Conservation (phyloP, 495 filamentous ascomycete species). For the Tuber brumale region DNA sequence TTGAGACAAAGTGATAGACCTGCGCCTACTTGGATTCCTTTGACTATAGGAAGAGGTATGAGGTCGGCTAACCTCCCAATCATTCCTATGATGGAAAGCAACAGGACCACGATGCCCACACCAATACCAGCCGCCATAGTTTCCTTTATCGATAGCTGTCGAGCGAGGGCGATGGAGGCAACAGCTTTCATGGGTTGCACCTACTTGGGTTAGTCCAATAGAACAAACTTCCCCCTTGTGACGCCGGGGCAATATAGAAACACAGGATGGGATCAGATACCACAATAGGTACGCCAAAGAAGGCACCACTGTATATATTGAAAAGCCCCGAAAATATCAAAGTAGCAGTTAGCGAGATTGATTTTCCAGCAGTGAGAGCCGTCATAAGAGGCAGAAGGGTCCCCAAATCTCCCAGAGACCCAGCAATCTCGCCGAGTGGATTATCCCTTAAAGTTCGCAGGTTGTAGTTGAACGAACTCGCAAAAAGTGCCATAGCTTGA, state of each 20-base stretch:
- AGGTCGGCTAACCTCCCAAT: conserved; percentile 60
- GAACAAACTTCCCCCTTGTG: background rate
- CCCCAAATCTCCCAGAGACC: conserved; percentile 82
- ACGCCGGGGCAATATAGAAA: conserved; percentile 3
- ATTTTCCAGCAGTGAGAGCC: conserved; percentile 64
- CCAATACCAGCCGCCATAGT: conserved; percentile 75
- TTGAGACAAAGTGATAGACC: conserved; percentile 72
- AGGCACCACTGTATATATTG: conserved; percentile 72
- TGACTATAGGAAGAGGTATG: conserved; percentile 78
- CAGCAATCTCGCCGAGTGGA: conserved; percentile 77
- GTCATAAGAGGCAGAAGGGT: conserved; percentile 85
- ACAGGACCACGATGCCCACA: conserved; percentile 61
- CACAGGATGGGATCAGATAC: conserved; percentile 39
- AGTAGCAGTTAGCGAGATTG: conserved; percentile 73
- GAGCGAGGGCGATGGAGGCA: conserved; percentile 73
- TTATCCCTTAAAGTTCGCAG: conserved; percentile 48
- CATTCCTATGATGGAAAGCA: conserved; percentile 70
- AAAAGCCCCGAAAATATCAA: conserved; percentile 80
- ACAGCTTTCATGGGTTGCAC: conserved; percentile 59
- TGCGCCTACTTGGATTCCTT: conserved; percentile 89
- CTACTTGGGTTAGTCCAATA: conserved; percentile 11
- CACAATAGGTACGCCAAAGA: conserved; percentile 85
- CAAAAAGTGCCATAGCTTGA: background rate
- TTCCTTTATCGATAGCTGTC: conserved; percentile 55
- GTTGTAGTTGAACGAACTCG: conserved; percentile 44